A percentile compares a stretch with the other conserved stretches of the same genome.
phyloP scores from a whole-genome alignment of 176 grass and related monocot species.

The Carex littledalei region DNA sequence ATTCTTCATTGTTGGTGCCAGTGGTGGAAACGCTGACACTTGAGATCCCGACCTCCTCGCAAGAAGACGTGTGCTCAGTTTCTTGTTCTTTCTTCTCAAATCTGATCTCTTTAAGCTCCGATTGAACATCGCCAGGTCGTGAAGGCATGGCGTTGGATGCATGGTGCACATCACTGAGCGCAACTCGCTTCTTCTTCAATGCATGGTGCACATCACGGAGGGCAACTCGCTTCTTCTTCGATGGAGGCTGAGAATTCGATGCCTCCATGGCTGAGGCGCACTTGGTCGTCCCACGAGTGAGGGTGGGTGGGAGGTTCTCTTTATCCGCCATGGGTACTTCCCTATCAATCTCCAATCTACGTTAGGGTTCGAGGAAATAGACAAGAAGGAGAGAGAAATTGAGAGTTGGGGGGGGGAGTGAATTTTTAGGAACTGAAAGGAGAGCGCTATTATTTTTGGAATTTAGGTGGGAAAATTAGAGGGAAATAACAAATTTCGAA shows the following conservation, averaged over 20 bases:
- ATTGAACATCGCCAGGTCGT: not conserved
- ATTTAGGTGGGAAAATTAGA: not conserved
- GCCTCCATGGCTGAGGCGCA: slow-evolving; percentile 24
- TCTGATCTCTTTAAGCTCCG: slow-evolving; percentile 18
- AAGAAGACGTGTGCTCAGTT: too few species aligned
- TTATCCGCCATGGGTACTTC: slow-evolving; percentile 62
- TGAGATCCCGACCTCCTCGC: too few species aligned
- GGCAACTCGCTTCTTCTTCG: slow-evolving; percentile 76
- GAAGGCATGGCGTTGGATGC: slow-evolving; percentile 27
- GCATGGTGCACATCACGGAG: too few species aligned
- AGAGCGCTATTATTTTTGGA: slow-evolving; percentile 29
- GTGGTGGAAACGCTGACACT: too few species aligned
- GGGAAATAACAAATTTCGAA: not conserved
- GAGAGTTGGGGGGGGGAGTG: not conserved
- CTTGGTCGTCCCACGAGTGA: slow-evolving; percentile 56
- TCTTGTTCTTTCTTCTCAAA: not conserved
- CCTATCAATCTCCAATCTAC: not conserved
- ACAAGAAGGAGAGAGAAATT: not conserved
- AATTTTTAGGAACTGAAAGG: not conserved
- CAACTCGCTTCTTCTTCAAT: slow-evolving; percentile 65
- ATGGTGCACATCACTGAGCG: slow-evolving; percentile 50
- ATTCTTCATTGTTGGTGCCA: too few species aligned
- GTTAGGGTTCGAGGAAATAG: not conserved
- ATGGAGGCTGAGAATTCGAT: not conserved
- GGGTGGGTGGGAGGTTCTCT: slow-evolving; percentile 59